Conservation (phyloP, 345 rosid species). For the Salix viminalis region DNA sequence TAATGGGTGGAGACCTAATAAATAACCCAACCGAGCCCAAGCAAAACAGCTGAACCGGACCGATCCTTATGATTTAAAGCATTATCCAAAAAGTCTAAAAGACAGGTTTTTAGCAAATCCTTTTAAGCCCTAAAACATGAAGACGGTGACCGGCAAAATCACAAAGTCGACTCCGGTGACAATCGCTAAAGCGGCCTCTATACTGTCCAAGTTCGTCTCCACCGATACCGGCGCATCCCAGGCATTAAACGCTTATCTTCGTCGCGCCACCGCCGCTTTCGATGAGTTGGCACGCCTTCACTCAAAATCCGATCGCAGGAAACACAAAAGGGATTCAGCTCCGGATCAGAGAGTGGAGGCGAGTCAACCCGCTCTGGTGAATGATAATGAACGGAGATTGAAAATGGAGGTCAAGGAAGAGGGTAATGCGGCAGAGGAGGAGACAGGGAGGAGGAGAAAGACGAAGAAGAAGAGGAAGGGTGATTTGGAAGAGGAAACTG, state of each 20-base stretch:
- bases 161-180: neutral
- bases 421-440: neutral
- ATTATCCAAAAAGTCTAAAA: neutral
- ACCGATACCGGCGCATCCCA: slow-evolving; percentile 1
- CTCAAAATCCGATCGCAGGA: neutral
- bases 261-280: slow-evolving; percentile 2
- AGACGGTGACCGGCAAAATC: neutral
- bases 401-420: neutral
- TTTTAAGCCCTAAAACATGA: neutral
- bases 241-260: slow-evolving; percentile 1
- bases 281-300: neutral
- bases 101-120: neutral
- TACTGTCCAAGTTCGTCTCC: neutral
- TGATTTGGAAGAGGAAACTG: neutral
- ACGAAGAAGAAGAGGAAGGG: neutral
- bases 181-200: neutral
- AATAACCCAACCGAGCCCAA: neutral
- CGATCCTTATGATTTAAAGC: neutral
- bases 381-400: neutral
- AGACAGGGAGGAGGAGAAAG: neutral
- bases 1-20: neutral
- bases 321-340: neutral
- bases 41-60: neutral
- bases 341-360: neutral
- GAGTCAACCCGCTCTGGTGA: neutral